phyloP scores from a whole-genome alignment of 2,329 filamentous ascomycete genomes.

The Aureobasidium uvarum region DNA sequence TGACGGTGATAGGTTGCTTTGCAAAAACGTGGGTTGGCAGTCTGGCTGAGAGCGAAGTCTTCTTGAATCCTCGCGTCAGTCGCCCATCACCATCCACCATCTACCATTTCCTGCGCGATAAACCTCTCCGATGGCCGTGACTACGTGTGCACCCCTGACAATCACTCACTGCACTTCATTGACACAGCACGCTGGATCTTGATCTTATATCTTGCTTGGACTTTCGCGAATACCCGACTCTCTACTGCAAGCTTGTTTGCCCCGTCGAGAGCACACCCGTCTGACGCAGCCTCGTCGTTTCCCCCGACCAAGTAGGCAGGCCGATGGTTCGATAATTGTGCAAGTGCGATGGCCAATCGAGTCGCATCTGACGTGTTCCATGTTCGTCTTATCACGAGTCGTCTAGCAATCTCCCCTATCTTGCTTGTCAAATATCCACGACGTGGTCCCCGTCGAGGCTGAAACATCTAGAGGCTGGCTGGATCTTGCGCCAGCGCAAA shows the following conservation, averaged over 20 bases:
- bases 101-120: neutral
- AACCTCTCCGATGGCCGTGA: neutral
- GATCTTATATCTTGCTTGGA: neutral
- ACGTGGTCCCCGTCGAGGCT: neutral
- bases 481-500: conserved; percentile 3
- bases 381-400: neutral
- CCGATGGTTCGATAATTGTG: conserved; percentile 3
- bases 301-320: neutral
- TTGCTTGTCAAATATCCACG: neutral
- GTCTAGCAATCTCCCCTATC: conserved; percentile 22
- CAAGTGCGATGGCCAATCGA: conserved; percentile 10
- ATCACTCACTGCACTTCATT: neutral
- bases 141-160: conserved; percentile 18
- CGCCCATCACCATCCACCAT: neutral
- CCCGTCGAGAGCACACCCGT: neutral
- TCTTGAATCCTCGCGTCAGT: conserved; percentile 15
- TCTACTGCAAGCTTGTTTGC: neutral
- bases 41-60: conserved; percentile 16
- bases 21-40: conserved; percentile 14
- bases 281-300: conserved; percentile 10
- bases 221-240: neutral
- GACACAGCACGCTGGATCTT: too few species aligned
- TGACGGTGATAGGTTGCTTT: conserved; percentile 9
- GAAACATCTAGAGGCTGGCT: neutral
- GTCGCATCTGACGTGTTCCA: neutral